phyloP scores from a whole-genome alignment of 768 basidiomycete genomes.

The Lanmaoa rubissima region DNA sequence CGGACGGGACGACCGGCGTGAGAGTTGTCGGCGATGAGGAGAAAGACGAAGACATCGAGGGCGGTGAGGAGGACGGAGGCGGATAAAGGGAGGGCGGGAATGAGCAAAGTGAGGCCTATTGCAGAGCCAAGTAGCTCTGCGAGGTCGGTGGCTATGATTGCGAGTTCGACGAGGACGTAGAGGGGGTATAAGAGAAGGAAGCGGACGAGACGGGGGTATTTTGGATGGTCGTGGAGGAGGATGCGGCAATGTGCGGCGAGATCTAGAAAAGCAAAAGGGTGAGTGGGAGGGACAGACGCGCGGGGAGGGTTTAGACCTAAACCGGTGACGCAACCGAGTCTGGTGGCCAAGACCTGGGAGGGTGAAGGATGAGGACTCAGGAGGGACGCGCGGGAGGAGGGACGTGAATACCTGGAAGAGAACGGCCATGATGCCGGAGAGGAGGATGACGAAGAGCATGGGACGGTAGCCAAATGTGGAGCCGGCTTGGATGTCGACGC shows the following conservation, averaged over 20 bases:
- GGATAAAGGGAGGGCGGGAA: slow-evolving; percentile 49
- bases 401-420: slow-evolving; percentile 35
- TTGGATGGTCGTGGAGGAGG: slow-evolving; percentile 44
- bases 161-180: slow-evolving; percentile 45
- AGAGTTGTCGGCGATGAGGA: slow-evolving; percentile 39
- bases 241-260: slow-evolving; percentile 48
- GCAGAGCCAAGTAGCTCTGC: slow-evolving; percentile 62
- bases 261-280: slow-evolving; percentile 27
- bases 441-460: slow-evolving; percentile 45
- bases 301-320: slow-evolving; percentile 12
- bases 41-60: slow-evolving; percentile 47
- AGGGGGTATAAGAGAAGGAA: slow-evolving; percentile 46
- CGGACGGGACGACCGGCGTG: slow-evolving; percentile 33
- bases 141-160: slow-evolving; percentile 56
- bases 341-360: slow-evolving; percentile 37
- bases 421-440: slow-evolving; percentile 45
- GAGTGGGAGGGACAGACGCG: background rate
- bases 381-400: background rate
- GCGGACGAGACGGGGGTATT: slow-evolving; percentile 37
- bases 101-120: slow-evolving; percentile 53
- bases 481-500: slow-evolving; percentile 44
- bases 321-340: slow-evolving; percentile 38
- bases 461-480: slow-evolving; percentile 43
- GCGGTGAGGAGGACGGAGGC: slow-evolving; percentile 49
- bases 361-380: background rate